Conservation (phyloP, 208 protist genomes). For the Strigomonas galati region DNA sequence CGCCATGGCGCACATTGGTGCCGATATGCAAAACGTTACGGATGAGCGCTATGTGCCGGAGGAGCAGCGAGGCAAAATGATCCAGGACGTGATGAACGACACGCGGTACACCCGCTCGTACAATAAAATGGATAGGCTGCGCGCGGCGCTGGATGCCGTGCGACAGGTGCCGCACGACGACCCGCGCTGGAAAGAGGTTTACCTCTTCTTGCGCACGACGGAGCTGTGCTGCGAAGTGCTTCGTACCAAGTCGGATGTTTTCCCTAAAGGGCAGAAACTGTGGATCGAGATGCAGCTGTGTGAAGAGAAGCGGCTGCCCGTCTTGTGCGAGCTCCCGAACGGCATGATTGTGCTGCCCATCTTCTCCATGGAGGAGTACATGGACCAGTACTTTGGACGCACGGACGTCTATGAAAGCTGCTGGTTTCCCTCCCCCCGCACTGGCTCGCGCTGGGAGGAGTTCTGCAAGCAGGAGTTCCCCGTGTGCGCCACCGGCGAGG, state of each 20-base stretch:
- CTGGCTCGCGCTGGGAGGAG: slow-evolving; percentile 68
- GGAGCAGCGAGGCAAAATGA: slow-evolving; percentile 61
- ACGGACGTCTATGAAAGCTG: slow-evolving; percentile 69
- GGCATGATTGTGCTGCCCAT: slow-evolving; percentile 82
- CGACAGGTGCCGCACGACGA: slow-evolving; percentile 45
- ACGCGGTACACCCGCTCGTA: slow-evolving; percentile 60
- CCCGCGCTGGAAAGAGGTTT: slow-evolving; percentile 77
- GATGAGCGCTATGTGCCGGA: slow-evolving; percentile 70
- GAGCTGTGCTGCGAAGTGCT: slow-evolving; percentile 82
- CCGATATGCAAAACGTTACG: slow-evolving; percentile 34
- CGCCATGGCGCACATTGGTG: slow-evolving; percentile 58
- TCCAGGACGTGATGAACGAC: slow-evolving; percentile 57
- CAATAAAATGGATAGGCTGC: slow-evolving; percentile 75
- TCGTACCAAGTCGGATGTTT: slow-evolving; percentile 48
- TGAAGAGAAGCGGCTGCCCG: slow-evolving; percentile 72
- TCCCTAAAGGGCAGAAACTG: slow-evolving; percentile 75
- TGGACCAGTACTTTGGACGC: slow-evolving; percentile 75
- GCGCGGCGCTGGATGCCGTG: slow-evolving; percentile 58
- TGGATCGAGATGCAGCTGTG: slow-evolving; percentile 85
- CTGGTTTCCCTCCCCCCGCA: slow-evolving; percentile 86
- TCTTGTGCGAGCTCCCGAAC: slow-evolving; percentile 70
- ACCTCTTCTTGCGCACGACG: slow-evolving; percentile 85
- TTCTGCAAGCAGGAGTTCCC: slow-evolving; percentile 83
- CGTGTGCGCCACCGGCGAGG: slow-evolving; percentile 58
- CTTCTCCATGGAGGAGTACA: slow-evolving; percentile 88